Evolutionary conservation across 2,329 filamentous ascomycete species (phyloP).

Genomic region (Blastomyces emzantsi): DNA sequence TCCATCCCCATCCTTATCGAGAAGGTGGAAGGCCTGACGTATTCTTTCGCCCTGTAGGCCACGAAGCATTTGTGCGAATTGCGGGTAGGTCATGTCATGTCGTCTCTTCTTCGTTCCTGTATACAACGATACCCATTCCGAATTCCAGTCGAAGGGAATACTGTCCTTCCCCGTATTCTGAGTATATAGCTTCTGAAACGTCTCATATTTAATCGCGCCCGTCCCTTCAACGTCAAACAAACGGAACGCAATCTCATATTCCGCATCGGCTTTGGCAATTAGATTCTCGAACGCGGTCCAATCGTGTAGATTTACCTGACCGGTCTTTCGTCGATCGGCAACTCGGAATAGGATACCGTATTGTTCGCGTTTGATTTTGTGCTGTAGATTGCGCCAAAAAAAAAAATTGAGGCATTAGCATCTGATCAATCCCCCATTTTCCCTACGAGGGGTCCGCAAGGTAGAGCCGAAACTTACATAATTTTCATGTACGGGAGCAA

Average conservation of each 20-base stretch:
- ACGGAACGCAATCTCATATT: slow-evolving; percentile 98
- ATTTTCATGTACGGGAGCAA: slow-evolving; percentile 79
- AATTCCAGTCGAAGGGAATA: slow-evolving; percentile 95
- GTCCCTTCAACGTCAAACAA: slow-evolving; percentile 82
- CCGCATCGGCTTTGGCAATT: slow-evolving; percentile 85
- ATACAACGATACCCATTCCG: slow-evolving; percentile 92
- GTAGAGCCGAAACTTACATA: slow-evolving; percentile 57
- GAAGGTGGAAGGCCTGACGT: slow-evolving; percentile 84
- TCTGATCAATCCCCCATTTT: background rate
- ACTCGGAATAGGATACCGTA: slow-evolving; percentile 90
- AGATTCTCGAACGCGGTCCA: slow-evolving; percentile 94
- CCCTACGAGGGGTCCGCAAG: background rate
- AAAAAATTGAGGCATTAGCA: background rate
- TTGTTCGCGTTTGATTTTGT: slow-evolving; percentile 95
- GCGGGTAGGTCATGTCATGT: slow-evolving; percentile 86
- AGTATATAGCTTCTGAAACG: slow-evolving; percentile 77
- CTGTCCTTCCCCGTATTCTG: slow-evolving; percentile 75
- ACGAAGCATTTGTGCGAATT: slow-evolving; percentile 97
- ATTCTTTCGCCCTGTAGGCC: slow-evolving; percentile 94
- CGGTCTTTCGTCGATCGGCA: slow-evolving; percentile 67
- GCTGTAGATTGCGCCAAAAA: slow-evolving; percentile 48
- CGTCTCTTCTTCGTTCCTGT: slow-evolving; percentile 79
- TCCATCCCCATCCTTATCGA: slow-evolving; percentile 85
- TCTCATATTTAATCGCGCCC: slow-evolving; percentile 80
- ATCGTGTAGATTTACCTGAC: slow-evolving; percentile 69